Conservation (phyloP, 2,329 filamentous ascomycete genomes). For the Graphiopsis chlorocephala region DNA sequence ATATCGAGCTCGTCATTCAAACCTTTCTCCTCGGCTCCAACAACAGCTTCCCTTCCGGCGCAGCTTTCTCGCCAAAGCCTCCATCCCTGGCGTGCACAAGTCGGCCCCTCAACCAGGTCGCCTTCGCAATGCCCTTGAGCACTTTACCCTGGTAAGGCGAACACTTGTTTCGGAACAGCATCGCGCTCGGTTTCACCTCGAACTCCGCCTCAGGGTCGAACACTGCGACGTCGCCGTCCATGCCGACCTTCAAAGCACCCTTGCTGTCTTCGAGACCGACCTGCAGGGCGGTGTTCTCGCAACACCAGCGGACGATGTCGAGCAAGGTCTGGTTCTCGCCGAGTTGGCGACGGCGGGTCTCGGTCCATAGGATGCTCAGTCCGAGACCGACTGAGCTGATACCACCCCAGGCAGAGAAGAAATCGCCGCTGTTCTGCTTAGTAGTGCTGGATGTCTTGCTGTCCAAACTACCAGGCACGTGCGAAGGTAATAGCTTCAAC, state of each 20-base stretch:
- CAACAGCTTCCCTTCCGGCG: conserved; percentile 49
- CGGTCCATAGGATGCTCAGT: conserved; percentile 83
- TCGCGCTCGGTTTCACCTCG: conserved; percentile 64
- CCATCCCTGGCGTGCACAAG: conserved; percentile 68
- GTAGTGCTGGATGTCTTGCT: conserved; percentile 35
- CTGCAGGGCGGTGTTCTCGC: conserved; percentile 80
- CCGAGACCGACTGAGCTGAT: conserved; percentile 93
- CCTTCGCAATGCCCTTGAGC: conserved; percentile 73
- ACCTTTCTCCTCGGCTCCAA: conserved; percentile 47
- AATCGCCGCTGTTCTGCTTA: conserved; percentile 64
- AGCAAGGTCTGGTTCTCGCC: conserved; percentile 57
- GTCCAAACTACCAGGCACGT: conserved; percentile 52
- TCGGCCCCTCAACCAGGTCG: conserved; percentile 80
- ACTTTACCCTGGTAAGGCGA: conserved; percentile 82
- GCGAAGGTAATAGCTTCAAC: conserved; percentile 78
- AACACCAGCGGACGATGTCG: conserved; percentile 83
- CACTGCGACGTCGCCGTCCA: conserved; percentile 90
- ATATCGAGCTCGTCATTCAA: not conserved
- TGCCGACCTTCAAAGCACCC: conserved; percentile 73
- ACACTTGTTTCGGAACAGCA: conserved; percentile 94
- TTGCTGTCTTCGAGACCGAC: conserved; percentile 80
- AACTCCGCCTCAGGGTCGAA: conserved; percentile 82
- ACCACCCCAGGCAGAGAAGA: conserved; percentile 94
- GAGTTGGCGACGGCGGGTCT: conserved; percentile 61
- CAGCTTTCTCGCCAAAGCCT: conserved; percentile 58